Conservation (phyloP, 345 rosid genomes). For the Gossypium turneri region DNA sequence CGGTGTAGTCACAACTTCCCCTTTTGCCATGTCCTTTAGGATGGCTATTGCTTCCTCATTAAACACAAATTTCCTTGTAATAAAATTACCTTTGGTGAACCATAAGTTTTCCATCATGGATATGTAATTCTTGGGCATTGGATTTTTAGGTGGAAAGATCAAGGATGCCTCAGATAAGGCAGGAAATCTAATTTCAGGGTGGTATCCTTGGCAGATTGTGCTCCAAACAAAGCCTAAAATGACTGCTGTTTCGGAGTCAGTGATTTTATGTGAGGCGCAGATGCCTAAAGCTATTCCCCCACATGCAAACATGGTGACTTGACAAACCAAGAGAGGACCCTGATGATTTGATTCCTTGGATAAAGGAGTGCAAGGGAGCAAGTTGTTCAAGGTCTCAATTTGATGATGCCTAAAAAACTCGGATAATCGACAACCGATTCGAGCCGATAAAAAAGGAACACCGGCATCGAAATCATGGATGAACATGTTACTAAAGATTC, state of each 20-base stretch:
- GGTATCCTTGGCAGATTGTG: background rate
- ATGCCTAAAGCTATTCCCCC: slow-evolving; percentile 1
- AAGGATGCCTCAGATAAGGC: background rate
- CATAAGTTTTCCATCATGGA: slow-evolving; percentile 10
- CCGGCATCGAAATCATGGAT: background rate
- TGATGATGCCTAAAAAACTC: background rate
- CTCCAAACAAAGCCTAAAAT: background rate
- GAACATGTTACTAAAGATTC: background rate
- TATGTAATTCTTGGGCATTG: background rate
- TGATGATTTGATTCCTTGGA: background rate
- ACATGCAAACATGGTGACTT: slow-evolving; percentile 1
- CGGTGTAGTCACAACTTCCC: background rate
- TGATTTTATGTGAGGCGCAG: background rate
- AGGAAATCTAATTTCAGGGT: background rate
- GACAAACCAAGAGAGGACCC: slow-evolving; percentile 6
- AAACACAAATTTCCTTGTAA: background rate
- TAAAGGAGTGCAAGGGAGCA: slow-evolving; percentile 4
- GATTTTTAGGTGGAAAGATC: background rate
- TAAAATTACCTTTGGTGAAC: slow-evolving; percentile 2
- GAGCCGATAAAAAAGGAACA: background rate
- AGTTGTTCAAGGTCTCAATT: slow-evolving; percentile 1
- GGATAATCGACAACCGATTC: background rate
- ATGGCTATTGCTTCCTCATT: background rate
- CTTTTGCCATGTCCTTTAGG: background rate
- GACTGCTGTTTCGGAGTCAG: background rate